phyloP scores from a whole-genome alignment of 169 alveolate species.

The Plasmodium fragile region DNA sequence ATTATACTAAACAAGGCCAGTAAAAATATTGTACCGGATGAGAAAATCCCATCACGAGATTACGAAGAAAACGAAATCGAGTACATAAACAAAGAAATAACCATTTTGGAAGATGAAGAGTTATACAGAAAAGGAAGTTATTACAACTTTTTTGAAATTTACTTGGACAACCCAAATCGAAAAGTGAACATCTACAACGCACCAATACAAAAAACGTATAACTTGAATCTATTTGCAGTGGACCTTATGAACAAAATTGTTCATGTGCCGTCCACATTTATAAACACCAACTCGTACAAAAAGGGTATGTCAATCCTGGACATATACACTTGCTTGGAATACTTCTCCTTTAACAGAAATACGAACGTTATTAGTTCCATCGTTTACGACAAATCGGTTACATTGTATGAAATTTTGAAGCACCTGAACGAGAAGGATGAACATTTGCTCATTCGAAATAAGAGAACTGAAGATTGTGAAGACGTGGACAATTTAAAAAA shows the following conservation, averaged over 20 bases:
- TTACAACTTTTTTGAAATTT: constrained; percentile 17
- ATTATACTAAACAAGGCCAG: neutral
- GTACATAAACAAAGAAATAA: constrained; percentile 15
- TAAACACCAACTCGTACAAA: constrained; percentile 19
- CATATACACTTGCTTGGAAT: constrained; percentile 24
- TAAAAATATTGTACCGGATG: neutral
- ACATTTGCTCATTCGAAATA: constrained; percentile 50
- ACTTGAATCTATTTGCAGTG: constrained; percentile 29
- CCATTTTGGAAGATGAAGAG: constrained; percentile 35
- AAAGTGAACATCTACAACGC: constrained; percentile 43
- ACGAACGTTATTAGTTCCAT: constrained; percentile 32
- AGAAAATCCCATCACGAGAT: neutral
- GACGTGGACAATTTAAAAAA: constrained; percentile 35
- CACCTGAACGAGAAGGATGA: constrained; percentile 13
- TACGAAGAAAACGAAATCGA: neutral
- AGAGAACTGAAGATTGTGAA: constrained; percentile 37
- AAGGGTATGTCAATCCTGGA: constrained; percentile 26
- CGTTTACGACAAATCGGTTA: constrained; percentile 16
- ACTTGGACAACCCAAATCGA: constrained; percentile 31
- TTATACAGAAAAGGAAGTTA: constrained; percentile 14
- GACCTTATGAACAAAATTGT: constrained; percentile 64
- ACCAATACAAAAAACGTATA: constrained; percentile 39
- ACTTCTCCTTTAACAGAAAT: constrained; percentile 27
- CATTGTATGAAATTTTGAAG: constrained; percentile 46
- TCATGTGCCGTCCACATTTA: constrained; percentile 59